A percentile compares a stretch with the other conserved stretches of the same genome.
These are phyloP conservation scores for Ciborinia camelliae DNA, from an alignment of 2,329 filamentous ascomycete species.

Conservation along the genomic window DNA sequence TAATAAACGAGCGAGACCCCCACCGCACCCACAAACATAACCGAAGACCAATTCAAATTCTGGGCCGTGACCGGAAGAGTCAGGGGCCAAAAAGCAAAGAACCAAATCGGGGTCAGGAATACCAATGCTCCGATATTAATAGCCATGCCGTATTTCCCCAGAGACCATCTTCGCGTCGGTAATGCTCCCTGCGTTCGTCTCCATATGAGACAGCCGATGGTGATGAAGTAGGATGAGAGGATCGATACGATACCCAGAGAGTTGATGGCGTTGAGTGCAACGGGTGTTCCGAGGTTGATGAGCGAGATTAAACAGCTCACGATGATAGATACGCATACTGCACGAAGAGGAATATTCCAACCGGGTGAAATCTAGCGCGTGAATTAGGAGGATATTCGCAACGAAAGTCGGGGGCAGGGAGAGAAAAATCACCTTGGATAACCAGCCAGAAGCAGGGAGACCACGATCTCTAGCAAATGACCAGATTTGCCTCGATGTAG, in stretches of 20 bases:
- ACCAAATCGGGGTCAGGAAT: conserved; percentile 41
- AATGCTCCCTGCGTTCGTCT: conserved; percentile 40
- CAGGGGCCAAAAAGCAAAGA: conserved; percentile 49
- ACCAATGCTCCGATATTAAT: conserved; percentile 43
- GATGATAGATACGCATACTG: conserved; percentile 23
- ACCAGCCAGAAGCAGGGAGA: conserved; percentile 41
- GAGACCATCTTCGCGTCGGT: conserved; percentile 41
- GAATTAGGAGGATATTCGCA: no score
- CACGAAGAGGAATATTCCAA: conserved; percentile 23
- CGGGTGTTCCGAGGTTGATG: conserved; percentile 49
- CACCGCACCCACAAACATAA: conserved; percentile 22
- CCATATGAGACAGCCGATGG: conserved; percentile 40
- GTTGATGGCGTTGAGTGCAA: conserved; percentile 51
- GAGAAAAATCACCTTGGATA: no score
- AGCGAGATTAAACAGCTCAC: conserved; percentile 19
- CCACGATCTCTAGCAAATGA: conserved; percentile 45
- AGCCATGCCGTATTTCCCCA: conserved; percentile 42
- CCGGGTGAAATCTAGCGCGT: conserved; percentile 31
- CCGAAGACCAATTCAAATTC: conserved; percentile 45
- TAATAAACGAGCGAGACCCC: conserved; percentile 27
- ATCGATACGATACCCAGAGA: conserved; percentile 48
- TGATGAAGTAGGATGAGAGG: conserved; percentile 50
- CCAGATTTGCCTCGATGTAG: conserved; percentile 40
- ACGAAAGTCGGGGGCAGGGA: no score
- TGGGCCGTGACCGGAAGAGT: conserved; percentile 37